Evolutionary conservation across 208 protist genomes (phyloP).

Genomic region (Vickermania ingenoplastis): DNA sequence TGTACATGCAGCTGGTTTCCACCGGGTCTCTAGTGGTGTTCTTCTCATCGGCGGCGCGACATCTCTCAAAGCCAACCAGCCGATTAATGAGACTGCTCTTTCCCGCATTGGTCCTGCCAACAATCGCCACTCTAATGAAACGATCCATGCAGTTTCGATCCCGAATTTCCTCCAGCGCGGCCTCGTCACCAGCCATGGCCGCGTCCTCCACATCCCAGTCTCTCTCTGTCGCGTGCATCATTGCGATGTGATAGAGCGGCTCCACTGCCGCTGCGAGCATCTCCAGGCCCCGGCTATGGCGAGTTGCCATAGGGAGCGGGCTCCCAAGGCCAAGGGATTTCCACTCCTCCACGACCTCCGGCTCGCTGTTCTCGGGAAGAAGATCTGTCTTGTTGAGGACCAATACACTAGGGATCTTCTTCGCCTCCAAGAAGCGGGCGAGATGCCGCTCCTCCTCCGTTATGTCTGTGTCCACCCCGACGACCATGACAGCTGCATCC

Average conservation of each 20-base stretch:
- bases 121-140: conserved; percentile 85
- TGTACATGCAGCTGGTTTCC: conserved; percentile 82
- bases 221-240: conserved; percentile 67
- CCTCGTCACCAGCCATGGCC: conserved; percentile 69
- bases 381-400: conserved; percentile 89
- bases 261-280: conserved; percentile 57
- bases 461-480: conserved; percentile 55
- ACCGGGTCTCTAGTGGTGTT: conserved; percentile 91
- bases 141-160: conserved; percentile 72
- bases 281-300: conserved; percentile 57
- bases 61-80: conserved; percentile 86
- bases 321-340: conserved; percentile 56
- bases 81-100: conserved; percentile 92
- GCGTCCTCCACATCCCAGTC: conserved; percentile 87
- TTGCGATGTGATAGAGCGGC: conserved; percentile 73
- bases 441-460: conserved; percentile 55
- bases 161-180: conserved; percentile 83
- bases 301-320: conserved; percentile 62
- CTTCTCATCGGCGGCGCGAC: conserved; percentile 60
- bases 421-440: conserved; percentile 47
- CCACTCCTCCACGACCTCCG: conserved; percentile 49
- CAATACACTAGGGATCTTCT: conserved; percentile 62
- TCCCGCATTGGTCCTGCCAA: conserved; percentile 89
- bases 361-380: conserved; percentile 32
- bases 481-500: conserved; percentile 74